These are phyloP conservation scores for Phycomyces nitens DNA, from an alignment of 192 early-diverging fungal genomes.

Conservation along the genomic window DNA sequence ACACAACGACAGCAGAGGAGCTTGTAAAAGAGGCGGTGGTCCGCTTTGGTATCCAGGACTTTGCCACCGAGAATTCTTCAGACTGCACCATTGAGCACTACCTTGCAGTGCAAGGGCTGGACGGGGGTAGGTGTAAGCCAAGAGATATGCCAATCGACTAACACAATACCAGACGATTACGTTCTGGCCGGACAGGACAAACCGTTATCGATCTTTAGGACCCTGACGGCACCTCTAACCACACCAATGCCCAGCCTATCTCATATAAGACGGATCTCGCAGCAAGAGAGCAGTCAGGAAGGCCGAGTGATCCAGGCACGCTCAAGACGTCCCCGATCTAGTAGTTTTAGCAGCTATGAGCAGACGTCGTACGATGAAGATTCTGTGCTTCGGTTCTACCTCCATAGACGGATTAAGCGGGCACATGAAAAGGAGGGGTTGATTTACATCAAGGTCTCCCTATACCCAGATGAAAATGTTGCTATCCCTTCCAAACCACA, in stretches of 20 bases:
- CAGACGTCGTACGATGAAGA: slow-evolving; percentile 25
- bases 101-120: slow-evolving; percentile 42
- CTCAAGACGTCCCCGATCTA: slow-evolving; percentile 3
- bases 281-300: slow-evolving; percentile 2
- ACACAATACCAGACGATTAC: slow-evolving; percentile 33
- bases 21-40: slow-evolving; percentile 45
- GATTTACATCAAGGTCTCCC: slow-evolving; percentile 35
- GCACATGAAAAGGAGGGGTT: slow-evolving; percentile 17
- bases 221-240: slow-evolving; percentile 38
- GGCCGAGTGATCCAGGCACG: neutral
- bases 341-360: slow-evolving; percentile 20
- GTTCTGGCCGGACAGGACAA: slow-evolving; percentile 45
- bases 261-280: slow-evolving; percentile 23
- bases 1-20: slow-evolving; percentile 36
- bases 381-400: slow-evolving; percentile 41
- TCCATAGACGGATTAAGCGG: slow-evolving; percentile 42
- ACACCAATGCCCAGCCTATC: slow-evolving; percentile 44
- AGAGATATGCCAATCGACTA: neutral
- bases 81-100: slow-evolving; percentile 39
- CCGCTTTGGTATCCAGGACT: slow-evolving; percentile 44
- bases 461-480: slow-evolving; percentile 22
- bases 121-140: slow-evolving; percentile 38
- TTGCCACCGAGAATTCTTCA: slow-evolving; percentile 10
- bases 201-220: slow-evolving; percentile 46
- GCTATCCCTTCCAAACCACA: neutral